These are phyloP conservation scores for Microbotryomycetes sp. DNA, from an alignment of 1,284 basidiomycete species.

Conservation along the genomic window DNA sequence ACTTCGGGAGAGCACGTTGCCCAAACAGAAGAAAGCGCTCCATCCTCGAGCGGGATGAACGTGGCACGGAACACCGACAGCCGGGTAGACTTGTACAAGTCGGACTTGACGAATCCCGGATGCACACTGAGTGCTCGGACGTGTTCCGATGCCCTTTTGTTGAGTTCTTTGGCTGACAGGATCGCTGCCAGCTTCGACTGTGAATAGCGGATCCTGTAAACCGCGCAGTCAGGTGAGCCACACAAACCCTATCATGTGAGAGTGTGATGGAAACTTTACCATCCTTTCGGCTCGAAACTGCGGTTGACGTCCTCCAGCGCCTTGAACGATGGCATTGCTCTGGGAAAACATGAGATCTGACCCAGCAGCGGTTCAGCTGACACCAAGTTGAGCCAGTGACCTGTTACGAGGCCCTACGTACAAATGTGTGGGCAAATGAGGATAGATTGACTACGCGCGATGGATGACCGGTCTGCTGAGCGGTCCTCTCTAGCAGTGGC, in stretches of 20 bases:
- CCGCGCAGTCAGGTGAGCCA: not conserved
- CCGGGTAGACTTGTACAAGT: slow-evolving; percentile 6
- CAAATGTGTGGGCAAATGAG: slow-evolving; percentile 21
- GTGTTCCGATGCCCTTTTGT: slow-evolving; percentile 1
- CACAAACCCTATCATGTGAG: not conserved
- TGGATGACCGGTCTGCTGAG: slow-evolving; percentile 8
- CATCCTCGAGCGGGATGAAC: slow-evolving; percentile 13
- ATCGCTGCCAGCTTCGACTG: slow-evolving; percentile 13
- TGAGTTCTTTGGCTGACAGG: slow-evolving; percentile 16
- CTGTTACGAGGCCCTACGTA: not conserved
- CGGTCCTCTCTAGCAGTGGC: slow-evolving; percentile 20
- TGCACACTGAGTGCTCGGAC: slow-evolving; percentile 10
- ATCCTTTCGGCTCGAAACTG: slow-evolving; percentile 1
- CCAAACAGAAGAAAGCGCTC: slow-evolving; percentile 10
- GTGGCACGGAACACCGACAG: not conserved
- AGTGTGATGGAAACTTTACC: not conserved
- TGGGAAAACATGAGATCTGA: slow-evolving; percentile 17
- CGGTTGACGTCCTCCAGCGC: slow-evolving; percentile 14
- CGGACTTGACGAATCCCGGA: slow-evolving; percentile 16
- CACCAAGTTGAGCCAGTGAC: not conserved
- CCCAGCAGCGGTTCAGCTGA: not conserved
- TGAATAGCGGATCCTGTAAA: slow-evolving; percentile 9
- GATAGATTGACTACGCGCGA: slow-evolving; percentile 20
- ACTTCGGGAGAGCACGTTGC: slow-evolving; percentile 15
- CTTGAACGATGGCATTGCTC: slow-evolving; percentile 7